Evolutionary conservation across 345 rosid genomes (phyloP).

Genomic region (Rubroshorea leprosula): DNA sequence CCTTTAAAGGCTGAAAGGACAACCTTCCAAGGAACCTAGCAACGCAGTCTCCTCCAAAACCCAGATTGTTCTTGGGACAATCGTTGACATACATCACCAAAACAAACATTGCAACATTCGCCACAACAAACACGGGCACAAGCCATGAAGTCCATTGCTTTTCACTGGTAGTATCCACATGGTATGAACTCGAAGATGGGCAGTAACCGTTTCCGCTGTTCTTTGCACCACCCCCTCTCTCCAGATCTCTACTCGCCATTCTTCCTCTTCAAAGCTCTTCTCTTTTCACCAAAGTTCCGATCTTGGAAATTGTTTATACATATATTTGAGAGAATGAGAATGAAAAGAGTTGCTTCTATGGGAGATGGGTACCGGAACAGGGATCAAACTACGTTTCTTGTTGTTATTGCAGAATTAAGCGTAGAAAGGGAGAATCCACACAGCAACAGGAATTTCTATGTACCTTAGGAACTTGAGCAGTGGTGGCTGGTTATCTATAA

Average conservation of each 20-base stretch:
- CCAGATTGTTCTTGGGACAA: slow-evolving; percentile 56
- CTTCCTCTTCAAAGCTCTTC: slow-evolving; percentile 5
- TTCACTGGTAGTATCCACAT: slow-evolving; percentile 35
- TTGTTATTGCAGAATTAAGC: too few relatives aligned
- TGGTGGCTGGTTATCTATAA: too few relatives aligned
- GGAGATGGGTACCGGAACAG: not conserved
- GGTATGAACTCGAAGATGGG: slow-evolving; percentile 21
- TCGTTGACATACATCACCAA: slow-evolving; percentile 77
- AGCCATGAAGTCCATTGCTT: slow-evolving; percentile 90
- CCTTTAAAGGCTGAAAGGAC: slow-evolving; percentile 79
- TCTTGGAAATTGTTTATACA: not conserved
- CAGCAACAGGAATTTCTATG: not conserved
- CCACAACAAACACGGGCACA: slow-evolving; percentile 71
- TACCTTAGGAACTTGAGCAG: too few relatives aligned
- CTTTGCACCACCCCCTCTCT: slow-evolving; percentile 40
- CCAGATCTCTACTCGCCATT: slow-evolving; percentile 65
- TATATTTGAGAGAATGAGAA: not conserved
- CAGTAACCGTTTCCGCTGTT: slow-evolving; percentile 17
- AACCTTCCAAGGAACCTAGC: slow-evolving; percentile 72
- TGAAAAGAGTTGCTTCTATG: not conserved
- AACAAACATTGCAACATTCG: slow-evolving; percentile 60
- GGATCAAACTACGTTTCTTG: too few relatives aligned
- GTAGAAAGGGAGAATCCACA: too few relatives aligned
- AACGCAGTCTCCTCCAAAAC: slow-evolving; percentile 47
- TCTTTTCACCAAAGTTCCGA: not conserved